Base-by-base conservation (phyloP, 768 basidiomycete species). In the Chalciporus piperatus region DNA sequence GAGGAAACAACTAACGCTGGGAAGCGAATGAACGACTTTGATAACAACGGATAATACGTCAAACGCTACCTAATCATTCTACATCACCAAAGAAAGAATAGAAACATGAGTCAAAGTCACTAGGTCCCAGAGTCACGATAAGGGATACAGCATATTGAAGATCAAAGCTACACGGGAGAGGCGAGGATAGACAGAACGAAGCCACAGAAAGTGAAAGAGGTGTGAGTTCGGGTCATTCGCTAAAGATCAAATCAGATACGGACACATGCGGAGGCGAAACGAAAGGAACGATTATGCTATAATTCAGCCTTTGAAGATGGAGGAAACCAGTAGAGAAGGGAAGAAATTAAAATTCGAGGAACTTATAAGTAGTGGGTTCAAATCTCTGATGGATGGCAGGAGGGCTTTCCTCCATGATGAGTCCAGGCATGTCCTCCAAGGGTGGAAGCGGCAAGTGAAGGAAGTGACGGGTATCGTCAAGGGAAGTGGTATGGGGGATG, bases 401-500 rank as follows among this genome's bases (percentile, higher is more conserved):
- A 23, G 81, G 77, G 32, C 68, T 71, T 59, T 89, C 87, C 59
- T 85, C 83, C 46, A 74, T 74, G 54, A 84, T 71, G 53, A 92
- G 79, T 28, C 89, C 89, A 12, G 89, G 89, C 65, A 92, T 89
- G 53, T 91, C 88, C 48, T 85, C 84, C n/a, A 78, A 59, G 33
- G 82, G 75, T 27, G 89, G 89, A n/a, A 86, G 75, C 2, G 89
- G 88, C 11, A 89, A 79, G 48, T 85, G 85, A 41, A 89, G 77
- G 72, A 93, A 93, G 66, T 94, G 89, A 11, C 90, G 85, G 19
- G 88, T 92, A 63, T 93, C 92, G 55, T 92, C 91, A 27, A 82
- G 71, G 8, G 86, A 85, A 8, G 87, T 80, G 1, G 88, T 87
- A 55, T 86, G 83, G 2, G 92, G 92, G 51, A 92, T 82, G 61